Conservation (phyloP, 2,329 filamentous ascomycete genomes). For the Sphaerostilbella broomeana region DNA sequence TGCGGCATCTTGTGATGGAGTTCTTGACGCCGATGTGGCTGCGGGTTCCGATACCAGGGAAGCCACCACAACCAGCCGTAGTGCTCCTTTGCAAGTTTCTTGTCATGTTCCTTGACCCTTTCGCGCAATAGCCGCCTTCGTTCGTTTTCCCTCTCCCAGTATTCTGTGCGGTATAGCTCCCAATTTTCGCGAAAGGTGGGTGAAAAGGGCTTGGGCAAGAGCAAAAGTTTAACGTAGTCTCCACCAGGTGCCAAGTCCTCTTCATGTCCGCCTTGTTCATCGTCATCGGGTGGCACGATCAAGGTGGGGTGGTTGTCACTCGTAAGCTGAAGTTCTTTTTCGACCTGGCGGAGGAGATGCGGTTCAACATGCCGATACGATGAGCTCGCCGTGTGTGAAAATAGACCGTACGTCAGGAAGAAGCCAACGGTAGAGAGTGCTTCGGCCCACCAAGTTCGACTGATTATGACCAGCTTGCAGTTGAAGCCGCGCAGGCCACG, state of each 20-base stretch:
- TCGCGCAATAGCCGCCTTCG: constrained; percentile 65
- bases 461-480: constrained; percentile 87
- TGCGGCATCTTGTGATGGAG: constrained; percentile 32
- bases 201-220: constrained; percentile 91
- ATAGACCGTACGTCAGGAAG: constrained; percentile 68
- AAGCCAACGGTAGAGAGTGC: constrained; percentile 65
- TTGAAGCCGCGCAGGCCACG: constrained; percentile 88
- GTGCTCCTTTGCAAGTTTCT: constrained; percentile 59
- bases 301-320: constrained; percentile 36
- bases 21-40: constrained; percentile 26
- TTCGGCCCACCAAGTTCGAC: constrained; percentile 76
- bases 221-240: constrained; percentile 82
- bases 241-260: constrained; percentile 88
- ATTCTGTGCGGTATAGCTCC: constrained; percentile 89
- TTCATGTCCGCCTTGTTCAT: constrained; percentile 65
- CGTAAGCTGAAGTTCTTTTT: constrained; percentile 49
- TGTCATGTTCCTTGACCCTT: constrained; percentile 63
- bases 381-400: constrained; percentile 60
- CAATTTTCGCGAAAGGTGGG: constrained; percentile 93
- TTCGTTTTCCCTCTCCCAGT: constrained; percentile 96
- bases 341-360: constrained; percentile 50
- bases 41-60: constrained; percentile 50
- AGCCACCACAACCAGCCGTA: constrained; percentile 83
- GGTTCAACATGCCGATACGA: constrained; percentile 74
- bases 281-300: constrained; percentile 42